phyloP scores from a whole-genome alignment of 73 alveolate species.

The Uronychia binucleata region DNA sequence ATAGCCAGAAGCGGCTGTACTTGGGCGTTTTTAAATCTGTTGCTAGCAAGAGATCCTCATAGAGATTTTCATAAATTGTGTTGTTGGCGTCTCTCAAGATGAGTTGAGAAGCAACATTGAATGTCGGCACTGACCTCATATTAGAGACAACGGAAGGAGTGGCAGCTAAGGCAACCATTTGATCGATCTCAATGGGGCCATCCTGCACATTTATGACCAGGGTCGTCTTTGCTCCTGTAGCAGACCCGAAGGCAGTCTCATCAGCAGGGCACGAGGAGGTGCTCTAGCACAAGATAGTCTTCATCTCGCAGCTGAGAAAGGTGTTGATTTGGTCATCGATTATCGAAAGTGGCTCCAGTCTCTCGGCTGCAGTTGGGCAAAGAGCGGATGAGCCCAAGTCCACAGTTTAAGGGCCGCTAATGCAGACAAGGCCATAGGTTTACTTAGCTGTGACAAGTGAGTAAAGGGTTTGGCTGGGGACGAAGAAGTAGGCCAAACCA shows the following conservation, averaged over 20 bases:
- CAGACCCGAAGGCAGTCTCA: no score
- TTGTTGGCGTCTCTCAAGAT: not conserved
- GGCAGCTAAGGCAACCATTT: not conserved
- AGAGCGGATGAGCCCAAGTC: not conserved
- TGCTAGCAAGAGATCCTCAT: constrained; percentile 4
- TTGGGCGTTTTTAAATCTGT: not conserved
- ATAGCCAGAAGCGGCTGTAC: constrained; percentile 9
- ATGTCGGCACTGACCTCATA: not conserved
- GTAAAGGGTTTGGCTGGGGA: not conserved
- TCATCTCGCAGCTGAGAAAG: not conserved
- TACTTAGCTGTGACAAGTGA: not conserved
- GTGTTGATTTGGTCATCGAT: not conserved
- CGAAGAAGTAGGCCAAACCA: not conserved
- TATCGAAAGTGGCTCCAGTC: not conserved
- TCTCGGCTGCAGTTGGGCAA: not conserved
- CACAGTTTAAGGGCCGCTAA: not conserved
- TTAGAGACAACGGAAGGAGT: not conserved
- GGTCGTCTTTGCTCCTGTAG: no score
- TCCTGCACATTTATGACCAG: not conserved
- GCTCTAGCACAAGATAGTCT: not conserved
- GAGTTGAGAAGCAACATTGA: not conserved
- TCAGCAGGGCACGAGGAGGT: not conserved
- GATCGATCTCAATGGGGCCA: constrained; percentile 1
- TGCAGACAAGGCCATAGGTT: not conserved
- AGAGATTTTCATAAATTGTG: not conserved